phyloP scores from a whole-genome alignment of 140 eudicot genomes.

The Oenanthe javanica region DNA sequence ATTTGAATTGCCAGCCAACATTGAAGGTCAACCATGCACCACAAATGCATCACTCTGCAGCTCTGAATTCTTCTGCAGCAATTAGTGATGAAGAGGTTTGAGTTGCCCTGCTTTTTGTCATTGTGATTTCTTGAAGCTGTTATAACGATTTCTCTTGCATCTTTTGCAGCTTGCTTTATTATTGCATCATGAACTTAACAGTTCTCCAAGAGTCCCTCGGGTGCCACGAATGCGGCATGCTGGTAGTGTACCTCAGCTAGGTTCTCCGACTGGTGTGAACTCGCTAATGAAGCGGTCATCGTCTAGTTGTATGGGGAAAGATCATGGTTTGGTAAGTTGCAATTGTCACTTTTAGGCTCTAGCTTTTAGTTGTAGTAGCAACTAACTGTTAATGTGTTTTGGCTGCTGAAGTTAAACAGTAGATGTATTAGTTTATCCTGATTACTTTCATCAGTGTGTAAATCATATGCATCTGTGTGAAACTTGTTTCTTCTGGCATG shows the following conservation, averaged over 20 bases:
- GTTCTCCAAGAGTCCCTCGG: constrained; percentile 97
- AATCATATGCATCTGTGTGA: background rate
- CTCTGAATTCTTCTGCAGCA: constrained; percentile 51
- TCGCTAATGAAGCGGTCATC: constrained; percentile 67
- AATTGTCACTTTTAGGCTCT: background rate
- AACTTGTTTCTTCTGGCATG: background rate
- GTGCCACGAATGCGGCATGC: constrained; percentile 98
- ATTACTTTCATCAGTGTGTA: background rate
- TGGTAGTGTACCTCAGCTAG: constrained; percentile 86
- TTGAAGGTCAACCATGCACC: constrained; percentile 37
- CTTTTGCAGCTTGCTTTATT: constrained; percentile 82
- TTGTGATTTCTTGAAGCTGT: background rate
- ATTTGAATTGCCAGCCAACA: constrained; percentile 36
- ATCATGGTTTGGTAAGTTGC: constrained; percentile 45
- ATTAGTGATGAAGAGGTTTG: constrained; percentile 96
- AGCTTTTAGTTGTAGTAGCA: background rate
- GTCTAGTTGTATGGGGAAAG: constrained; percentile 59
- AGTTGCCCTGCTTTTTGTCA: background rate
- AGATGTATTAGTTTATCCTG: background rate
- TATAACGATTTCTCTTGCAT: background rate
- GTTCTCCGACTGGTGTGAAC: constrained; percentile 55
- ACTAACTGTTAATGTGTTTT: background rate
- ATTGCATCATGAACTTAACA: constrained; percentile 92
- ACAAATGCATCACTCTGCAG: constrained; percentile 32
- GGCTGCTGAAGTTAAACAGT: background rate